Base-by-base conservation (phyloP, 768 basidiomycete genomes). In the Polyporus arcularius region DNA sequence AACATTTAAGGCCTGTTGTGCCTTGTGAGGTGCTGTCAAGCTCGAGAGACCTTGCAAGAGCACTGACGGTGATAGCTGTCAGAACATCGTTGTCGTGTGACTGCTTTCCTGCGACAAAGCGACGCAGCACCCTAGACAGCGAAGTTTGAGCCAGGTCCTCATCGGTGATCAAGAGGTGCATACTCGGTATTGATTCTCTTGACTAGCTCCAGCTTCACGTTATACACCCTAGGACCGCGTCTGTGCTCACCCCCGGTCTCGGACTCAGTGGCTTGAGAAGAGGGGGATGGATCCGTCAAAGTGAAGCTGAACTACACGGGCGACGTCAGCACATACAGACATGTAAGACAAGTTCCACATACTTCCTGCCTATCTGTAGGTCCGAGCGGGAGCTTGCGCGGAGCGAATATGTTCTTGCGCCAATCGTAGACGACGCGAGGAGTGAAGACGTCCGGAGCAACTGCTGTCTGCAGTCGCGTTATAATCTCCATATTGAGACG, bases 121-220 rank as follows among this genome's bases (percentile, higher is more conserved):
- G 82, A 3, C 79, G 72, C 1, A 92, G 76, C 0, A 89, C 79
- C 64, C 90, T 92, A 57, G 16, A 61, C 21, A 31, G 40, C 45
- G n/a, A 61, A 41, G 39, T 28, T 12, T 16, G 43, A 63, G 35
- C 56, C n/a, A 2, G 10, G 15, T 57, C 49, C 21, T 26, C 43
- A 42, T 32, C 50, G 58, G 52, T 31, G 15, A 58, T 35, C 50
- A 58, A 53, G 32, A 12, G 57, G 50, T 3, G 49, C 71, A 77
- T 88, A 54, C 87, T 98, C 60, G 85, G 97, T 74, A 86, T 98
- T 62, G 89, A 98, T 75, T 81, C 96, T 67, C 78, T 87, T 63
- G 81, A 92, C 75, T 70, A 90, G 63, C 75, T 85, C 73, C 77
- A 93, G 66, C 48, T 75, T 79, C 42, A 93, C 80, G 67, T 85